A percentile compares a stretch with the other conserved stretches of the same genome.
phyloP scores from a whole-genome alignment of 805 yeast species.

The Metschnikowia lochheadii region DNA sequence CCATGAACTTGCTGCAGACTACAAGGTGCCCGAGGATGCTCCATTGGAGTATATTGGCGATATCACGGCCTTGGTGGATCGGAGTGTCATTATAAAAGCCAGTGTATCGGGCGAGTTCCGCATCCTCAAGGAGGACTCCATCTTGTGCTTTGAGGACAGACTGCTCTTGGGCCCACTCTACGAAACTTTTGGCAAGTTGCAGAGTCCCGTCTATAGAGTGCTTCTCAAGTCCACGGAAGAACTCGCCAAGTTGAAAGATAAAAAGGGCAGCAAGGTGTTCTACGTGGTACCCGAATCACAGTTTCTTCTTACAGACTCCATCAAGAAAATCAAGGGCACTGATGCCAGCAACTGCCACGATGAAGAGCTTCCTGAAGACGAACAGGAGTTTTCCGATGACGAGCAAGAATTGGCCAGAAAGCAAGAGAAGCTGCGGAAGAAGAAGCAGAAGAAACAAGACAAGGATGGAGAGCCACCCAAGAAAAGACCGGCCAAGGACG shows the following conservation, averaged over 20 bases:
- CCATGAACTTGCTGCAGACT: constrained; percentile 63
- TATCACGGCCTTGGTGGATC: constrained; percentile 65
- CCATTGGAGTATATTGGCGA: constrained; percentile 71
- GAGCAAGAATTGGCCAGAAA: constrained; percentile 78
- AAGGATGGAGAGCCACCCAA: constrained; percentile 7
- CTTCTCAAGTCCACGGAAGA: constrained; percentile 54
- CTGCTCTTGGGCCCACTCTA: constrained; percentile 69
- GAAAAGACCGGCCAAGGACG: constrained; percentile 19
- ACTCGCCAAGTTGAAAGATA: constrained; percentile 42
- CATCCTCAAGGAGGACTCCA: constrained; percentile 74
- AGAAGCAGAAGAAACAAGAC: constrained; percentile 41
- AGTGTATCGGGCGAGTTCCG: constrained; percentile 76
- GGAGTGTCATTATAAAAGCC: constrained; percentile 69
- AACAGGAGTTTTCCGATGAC: constrained; percentile 94
- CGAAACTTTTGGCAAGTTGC: constrained; percentile 87
- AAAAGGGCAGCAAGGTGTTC: constrained; percentile 55
- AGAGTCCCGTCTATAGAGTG: constrained; percentile 76
- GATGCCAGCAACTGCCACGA: constrained; percentile 95
- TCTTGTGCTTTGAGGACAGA: constrained; percentile 73
- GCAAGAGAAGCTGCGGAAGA: constrained; percentile 53
- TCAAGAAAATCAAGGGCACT: constrained; percentile 73
- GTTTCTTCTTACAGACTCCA: constrained; percentile 69
- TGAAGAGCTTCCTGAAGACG: constrained; percentile 89
- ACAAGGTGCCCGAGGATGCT: constrained; percentile 52
- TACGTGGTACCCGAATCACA: constrained; percentile 80